Conservation (phyloP, 2,329 filamentous ascomycete genomes). For the Chaetomium globosum region DNA sequence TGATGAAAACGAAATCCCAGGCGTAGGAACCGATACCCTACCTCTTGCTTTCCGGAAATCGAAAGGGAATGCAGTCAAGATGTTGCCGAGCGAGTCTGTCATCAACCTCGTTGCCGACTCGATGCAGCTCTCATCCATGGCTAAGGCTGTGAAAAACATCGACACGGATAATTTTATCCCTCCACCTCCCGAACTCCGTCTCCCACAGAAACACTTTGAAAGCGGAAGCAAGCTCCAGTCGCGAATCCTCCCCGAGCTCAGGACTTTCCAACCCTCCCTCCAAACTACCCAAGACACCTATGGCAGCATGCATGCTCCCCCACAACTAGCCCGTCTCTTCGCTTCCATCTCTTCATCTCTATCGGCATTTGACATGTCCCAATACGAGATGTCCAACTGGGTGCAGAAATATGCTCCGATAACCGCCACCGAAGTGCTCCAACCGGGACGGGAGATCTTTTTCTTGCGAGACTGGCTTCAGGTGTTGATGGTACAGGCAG, state of each 20-base stretch:
- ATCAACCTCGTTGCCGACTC: conserved; percentile 43
- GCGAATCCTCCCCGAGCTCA: conserved; percentile 53
- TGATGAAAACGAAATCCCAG: conserved; percentile 17
- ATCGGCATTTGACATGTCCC: conserved; percentile 78
- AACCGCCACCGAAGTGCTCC: conserved; percentile 71
- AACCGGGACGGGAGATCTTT: conserved; percentile 68
- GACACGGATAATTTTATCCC: conserved; percentile 49
- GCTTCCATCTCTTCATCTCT: conserved; percentile 61
- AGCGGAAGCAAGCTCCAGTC: conserved; percentile 58
- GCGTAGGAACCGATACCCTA: conserved; percentile 1
- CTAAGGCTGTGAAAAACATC: conserved; percentile 42
- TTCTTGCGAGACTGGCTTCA: conserved; percentile 81
- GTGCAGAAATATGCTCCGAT: conserved; percentile 80
- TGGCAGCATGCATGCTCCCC: conserved; percentile 47
- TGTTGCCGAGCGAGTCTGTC: conserved; percentile 50
- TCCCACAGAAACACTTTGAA: conserved; percentile 61
- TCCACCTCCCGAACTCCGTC: conserved; percentile 53
- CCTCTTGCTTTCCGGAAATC: conserved; percentile 48
- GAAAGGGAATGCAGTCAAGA: conserved; percentile 51
- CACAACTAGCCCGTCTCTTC: conserved; percentile 58
- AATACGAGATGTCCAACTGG: conserved; percentile 76
- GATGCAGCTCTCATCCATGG: conserved; percentile 46
- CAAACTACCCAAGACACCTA: not conserved
- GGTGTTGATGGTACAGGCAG: conserved; percentile 72
- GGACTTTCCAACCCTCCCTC: conserved; percentile 21